A percentile compares a stretch with the other conserved stretches of the same genome.
These are phyloP conservation scores for Viola pubescens DNA, from an alignment of 441 rosid species.

Conservation along the genomic window DNA sequence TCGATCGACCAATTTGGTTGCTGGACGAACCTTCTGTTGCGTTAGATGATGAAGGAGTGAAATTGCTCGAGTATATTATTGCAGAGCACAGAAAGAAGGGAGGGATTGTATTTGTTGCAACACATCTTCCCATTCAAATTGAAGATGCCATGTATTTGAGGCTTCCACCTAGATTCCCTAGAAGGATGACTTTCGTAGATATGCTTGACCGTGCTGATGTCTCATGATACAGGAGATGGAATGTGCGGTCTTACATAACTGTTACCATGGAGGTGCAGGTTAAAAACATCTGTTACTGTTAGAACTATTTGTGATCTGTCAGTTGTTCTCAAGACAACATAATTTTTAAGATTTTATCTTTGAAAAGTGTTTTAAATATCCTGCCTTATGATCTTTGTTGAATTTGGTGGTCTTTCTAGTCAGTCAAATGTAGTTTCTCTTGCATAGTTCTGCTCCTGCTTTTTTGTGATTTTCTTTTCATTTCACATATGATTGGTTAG, in stretches of 20 bases:
- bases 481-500: no score
- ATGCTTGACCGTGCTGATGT: slow-evolving; percentile 74
- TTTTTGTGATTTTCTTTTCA: background rate
- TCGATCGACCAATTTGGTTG: slow-evolving; percentile 79
- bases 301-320: no score
- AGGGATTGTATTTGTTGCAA: slow-evolving; percentile 69
- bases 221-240: slow-evolving; percentile 18
- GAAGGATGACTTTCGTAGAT: slow-evolving; percentile 68
- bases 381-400: background rate
- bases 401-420: background rate
- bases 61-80: slow-evolving; percentile 56
- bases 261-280: no score
- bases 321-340: no score
- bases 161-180: slow-evolving; percentile 71
- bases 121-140: slow-evolving; percentile 68
- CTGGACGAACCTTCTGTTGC: slow-evolving; percentile 83
- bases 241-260: no score
- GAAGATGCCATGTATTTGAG: slow-evolving; percentile 75
- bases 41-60: slow-evolving; percentile 69
- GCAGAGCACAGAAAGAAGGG: slow-evolving; percentile 65
- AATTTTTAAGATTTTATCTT: no score
- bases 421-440: slow-evolving; percentile 15
- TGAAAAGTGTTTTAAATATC: background rate
- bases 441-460: slow-evolving; percentile 15
- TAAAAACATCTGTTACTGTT: no score